Base-by-base conservation (phyloP, 352 stramenopile species). In the Blastocystis sp. region DNA sequence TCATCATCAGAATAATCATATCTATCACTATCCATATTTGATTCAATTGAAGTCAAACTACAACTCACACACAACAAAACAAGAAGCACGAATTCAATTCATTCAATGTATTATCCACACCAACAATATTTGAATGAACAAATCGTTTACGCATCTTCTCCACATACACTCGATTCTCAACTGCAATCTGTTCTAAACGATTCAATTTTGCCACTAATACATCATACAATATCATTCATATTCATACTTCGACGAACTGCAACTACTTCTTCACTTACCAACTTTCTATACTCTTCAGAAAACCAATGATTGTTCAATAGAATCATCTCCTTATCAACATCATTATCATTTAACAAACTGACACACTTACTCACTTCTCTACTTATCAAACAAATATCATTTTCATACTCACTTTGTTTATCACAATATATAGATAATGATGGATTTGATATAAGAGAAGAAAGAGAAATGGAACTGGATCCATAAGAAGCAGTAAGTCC, bases 41-140 rank as follows among this genome's bases (percentile, higher is more conserved):
- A 42, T 75, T 75, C n/a, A 75, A 16, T 29, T 75, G 37, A 27
- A n/a, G 5, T 46, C 63, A 75, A 46, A 32, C 63, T 46, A 75
- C 21, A 49, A 75, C n/a, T 56, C 37, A 32, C 49, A 46, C 9
- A 46, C 39, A 21, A 75, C 21, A 12, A 49, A n/a, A 49, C 63
- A n/a, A 42, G 27, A 75, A 2, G 35, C 37, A 24, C n/a, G 27
- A 3, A 75, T 32, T n/a, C 21, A 7, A 42, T 52, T 52, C 16
- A 75, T 39, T n/a, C 24, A 29, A 29, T 11, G 49, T 24, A 32
- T 54, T 49, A 43, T 75, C 63, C 19, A 51, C 35, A 27, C 63
- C 63, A 49, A 75, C 63, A 11, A 75, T 75, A 49, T 75, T 75
- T 2, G 29, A 75, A 29, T 54, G 63, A 27, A 29, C 9, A 54